Percentiles rank a stretch among this genome's conserved stretches.
phyloP scores from a whole-genome alignment of 495 filamentous ascomycete genomes.

The Jackrogersella minutella region DNA sequence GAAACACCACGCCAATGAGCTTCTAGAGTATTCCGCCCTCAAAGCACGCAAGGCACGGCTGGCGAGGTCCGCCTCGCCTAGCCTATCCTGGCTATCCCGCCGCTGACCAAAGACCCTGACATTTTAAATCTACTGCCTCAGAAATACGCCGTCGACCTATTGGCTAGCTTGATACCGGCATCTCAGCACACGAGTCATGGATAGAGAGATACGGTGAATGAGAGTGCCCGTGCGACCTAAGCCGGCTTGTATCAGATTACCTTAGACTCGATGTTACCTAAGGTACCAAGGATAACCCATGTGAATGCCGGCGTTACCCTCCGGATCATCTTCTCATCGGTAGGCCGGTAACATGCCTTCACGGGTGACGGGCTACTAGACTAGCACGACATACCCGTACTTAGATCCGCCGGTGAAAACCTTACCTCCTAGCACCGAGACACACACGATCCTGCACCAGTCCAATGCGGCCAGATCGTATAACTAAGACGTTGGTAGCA shows the following conservation, averaged over 20 bases:
- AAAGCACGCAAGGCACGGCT: slow-evolving; percentile 3
- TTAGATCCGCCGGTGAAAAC: slow-evolving; percentile 6
- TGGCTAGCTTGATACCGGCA: slow-evolving; percentile 7
- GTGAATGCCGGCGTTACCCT: not conserved
- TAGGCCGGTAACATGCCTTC: not conserved
- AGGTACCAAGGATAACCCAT: slow-evolving; percentile 24
- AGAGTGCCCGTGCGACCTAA: not conserved
- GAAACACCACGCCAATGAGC: slow-evolving; percentile 29
- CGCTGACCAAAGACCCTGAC: slow-evolving; percentile 3
- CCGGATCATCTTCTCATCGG: slow-evolving; percentile 10
- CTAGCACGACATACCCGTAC: slow-evolving; percentile 23
- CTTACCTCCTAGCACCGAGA: slow-evolving; percentile 10
- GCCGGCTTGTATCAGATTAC: not conserved
- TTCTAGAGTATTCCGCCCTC: slow-evolving; percentile 18
- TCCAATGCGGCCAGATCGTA: not conserved
- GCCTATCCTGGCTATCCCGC: slow-evolving; percentile 6
- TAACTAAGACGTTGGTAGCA: not conserved
- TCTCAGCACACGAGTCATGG: not conserved
- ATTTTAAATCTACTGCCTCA: not conserved
- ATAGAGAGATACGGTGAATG: not conserved
- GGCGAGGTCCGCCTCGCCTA: slow-evolving; percentile 13
- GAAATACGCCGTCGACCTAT: slow-evolving; percentile 1
- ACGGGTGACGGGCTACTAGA: slow-evolving; percentile 5
- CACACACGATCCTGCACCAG: not conserved
- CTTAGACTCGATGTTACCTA: not conserved